phyloP scores from a whole-genome alignment of 2,329 filamentous ascomycete species.

The Microdochium nivale region DNA sequence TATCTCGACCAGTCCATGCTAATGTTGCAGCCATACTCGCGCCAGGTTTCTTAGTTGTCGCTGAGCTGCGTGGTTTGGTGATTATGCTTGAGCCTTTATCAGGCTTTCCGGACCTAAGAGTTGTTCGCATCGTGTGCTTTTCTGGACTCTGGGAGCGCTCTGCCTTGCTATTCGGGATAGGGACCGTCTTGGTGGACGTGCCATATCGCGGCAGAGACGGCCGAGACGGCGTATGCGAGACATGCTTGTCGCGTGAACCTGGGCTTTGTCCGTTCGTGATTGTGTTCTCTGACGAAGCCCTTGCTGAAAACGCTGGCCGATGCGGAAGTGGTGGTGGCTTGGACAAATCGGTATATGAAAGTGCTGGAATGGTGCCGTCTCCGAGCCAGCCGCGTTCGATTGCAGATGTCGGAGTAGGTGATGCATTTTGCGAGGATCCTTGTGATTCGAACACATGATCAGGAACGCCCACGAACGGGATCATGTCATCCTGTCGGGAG shows the following conservation, averaged over 20 bases:
- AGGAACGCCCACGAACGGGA: conserved; percentile 1
- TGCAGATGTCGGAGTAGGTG: not conserved
- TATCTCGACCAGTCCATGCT: conserved; percentile 46
- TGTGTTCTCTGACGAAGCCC: conserved; percentile 41
- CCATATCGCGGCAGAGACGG: conserved; percentile 21
- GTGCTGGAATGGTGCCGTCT: conserved; percentile 70
- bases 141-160: conserved; percentile 48
- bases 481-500: conserved; percentile 39
- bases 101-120: conserved; percentile 41
- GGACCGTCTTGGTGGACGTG: conserved; percentile 11
- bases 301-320: conserved; percentile 46
- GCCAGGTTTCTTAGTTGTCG: conserved; percentile 37
- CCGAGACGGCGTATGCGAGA: conserved; percentile 15
- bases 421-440: not conserved
- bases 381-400: conserved; percentile 58
- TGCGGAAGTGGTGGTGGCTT: conserved; percentile 47
- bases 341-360: conserved; percentile 75
- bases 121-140: conserved; percentile 54
- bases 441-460: not conserved
- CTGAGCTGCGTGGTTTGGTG: conserved; percentile 29
- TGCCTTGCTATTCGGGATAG: conserved; percentile 21
- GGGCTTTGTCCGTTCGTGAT: conserved; percentile 23
- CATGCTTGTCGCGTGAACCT: conserved; percentile 12
- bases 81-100: conserved; percentile 31
- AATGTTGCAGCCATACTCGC: conserved; percentile 56